A percentile compares a stretch with the other conserved stretches of the same genome.
These are phyloP conservation scores for Mallotus japonicus DNA, from an alignment of 441 rosid species.

Conservation along the genomic window DNA sequence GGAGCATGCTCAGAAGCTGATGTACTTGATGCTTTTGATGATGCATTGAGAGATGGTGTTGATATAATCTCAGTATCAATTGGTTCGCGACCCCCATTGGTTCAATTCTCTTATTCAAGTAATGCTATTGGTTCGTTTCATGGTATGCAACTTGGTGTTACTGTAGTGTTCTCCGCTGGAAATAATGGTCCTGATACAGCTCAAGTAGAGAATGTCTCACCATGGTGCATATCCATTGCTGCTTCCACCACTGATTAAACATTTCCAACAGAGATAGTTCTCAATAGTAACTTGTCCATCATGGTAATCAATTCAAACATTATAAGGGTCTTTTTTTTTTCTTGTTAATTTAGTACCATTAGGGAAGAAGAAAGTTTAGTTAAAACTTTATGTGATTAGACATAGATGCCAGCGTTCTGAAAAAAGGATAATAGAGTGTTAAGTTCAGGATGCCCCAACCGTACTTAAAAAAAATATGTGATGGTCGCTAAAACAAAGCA, in stretches of 20 bases:
- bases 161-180: constrained; percentile 62
- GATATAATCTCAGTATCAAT: constrained; percentile 53
- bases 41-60: constrained; percentile 54
- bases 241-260: constrained; percentile 57
- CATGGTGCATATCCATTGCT: constrained; percentile 59
- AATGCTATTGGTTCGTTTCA: constrained; percentile 55
- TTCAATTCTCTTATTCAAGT: constrained; percentile 35
- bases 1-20: constrained; percentile 50
- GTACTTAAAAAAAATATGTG: too few species aligned
- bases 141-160: constrained; percentile 51
- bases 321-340: neutral
- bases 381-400: too few species aligned
- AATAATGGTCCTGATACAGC: constrained; percentile 51
- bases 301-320: constrained; percentile 32
- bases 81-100: constrained; percentile 43
- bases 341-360: too few species aligned
- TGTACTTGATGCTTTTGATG: constrained; percentile 56
- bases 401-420: too few species aligned
- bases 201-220: constrained; percentile 47
- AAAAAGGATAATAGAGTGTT: too few species aligned
- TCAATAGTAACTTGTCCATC: constrained; percentile 34
- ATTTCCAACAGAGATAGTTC: constrained; percentile 41
- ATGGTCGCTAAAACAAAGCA: too few species aligned
- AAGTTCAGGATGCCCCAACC: too few species aligned
- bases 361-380: too few species aligned